Evolutionary conservation across 2,329 filamentous ascomycete genomes (phyloP).

Genomic region (Fusarium haematococcum): DNA sequence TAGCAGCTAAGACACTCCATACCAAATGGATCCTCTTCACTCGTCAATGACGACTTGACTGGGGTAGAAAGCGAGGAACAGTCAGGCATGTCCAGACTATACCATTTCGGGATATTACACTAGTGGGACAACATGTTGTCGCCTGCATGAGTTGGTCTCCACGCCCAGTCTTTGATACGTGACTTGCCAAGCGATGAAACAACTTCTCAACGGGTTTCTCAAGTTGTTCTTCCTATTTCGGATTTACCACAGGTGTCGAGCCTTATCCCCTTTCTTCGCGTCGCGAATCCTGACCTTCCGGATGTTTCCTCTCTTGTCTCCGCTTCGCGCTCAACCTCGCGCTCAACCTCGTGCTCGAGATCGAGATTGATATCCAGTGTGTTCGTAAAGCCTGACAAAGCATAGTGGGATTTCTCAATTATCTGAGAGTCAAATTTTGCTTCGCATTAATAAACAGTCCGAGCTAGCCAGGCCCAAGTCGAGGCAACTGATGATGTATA

Average conservation of each 20-base stretch:
- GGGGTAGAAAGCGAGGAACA: background rate
- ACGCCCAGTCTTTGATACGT: background rate
- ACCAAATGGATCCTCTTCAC: background rate
- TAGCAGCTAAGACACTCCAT: background rate
- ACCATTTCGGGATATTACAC: conserved; percentile 1
- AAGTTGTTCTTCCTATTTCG: background rate
- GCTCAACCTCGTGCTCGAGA: background rate
- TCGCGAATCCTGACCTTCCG: background rate
- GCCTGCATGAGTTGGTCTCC: background rate
- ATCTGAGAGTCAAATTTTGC: background rate
- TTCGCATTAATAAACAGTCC: background rate
- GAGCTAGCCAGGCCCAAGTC: background rate
- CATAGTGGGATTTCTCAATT: background rate
- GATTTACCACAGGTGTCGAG: background rate
- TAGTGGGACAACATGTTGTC: background rate
- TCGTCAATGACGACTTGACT: background rate
- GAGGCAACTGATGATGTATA: background rate
- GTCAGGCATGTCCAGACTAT: background rate
- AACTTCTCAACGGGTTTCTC: background rate
- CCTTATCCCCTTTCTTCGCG: background rate
- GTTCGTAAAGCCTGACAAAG: background rate
- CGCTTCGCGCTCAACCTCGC: background rate
- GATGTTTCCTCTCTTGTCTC: background rate
- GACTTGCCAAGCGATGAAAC: background rate
- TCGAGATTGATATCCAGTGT: background rate